These are phyloP conservation scores for Phaffia tasmanica DNA, from an alignment of 768 basidiomycete genomes.

Conservation along the genomic window DNA sequence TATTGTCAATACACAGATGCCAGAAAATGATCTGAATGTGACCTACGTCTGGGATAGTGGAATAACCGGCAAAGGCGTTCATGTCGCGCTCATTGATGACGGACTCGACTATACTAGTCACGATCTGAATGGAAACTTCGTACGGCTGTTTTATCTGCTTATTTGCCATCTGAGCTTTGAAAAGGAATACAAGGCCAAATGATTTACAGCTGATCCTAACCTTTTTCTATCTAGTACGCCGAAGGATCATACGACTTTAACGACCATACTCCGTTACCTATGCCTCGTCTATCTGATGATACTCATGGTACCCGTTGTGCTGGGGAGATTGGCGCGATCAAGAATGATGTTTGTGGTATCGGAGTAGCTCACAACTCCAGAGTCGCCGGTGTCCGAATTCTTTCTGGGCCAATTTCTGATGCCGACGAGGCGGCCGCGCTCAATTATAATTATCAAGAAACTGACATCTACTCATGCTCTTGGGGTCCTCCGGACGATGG, in stretches of 20 bases:
- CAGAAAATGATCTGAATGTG: constrained; percentile 72
- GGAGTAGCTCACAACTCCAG: constrained; percentile 87
- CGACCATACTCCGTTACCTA: constrained; percentile 75
- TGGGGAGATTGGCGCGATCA: constrained; percentile 85
- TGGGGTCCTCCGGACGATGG: constrained; percentile 99
- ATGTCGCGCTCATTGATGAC: constrained; percentile 85
- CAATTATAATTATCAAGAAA: constrained; percentile 86
- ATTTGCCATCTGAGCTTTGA: neutral
- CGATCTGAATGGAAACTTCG: constrained; percentile 85
- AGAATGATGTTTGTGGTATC: constrained; percentile 86
- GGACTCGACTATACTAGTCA: constrained; percentile 70
- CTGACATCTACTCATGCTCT: constrained; percentile 86
- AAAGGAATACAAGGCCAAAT: neutral
- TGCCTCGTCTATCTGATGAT: constrained; percentile 77
- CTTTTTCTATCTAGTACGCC: constrained; percentile 51
- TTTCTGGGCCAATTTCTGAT: constrained; percentile 89
- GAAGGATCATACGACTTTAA: constrained; percentile 92
- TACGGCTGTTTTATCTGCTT: constrained; percentile 43
- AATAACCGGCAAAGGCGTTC: constrained; percentile 72
- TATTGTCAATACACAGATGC: constrained; percentile 72
- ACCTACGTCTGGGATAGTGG: constrained; percentile 83
- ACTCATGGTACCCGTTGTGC: constrained; percentile 97
- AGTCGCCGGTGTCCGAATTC: constrained; percentile 86
- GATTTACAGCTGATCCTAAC: neutral
- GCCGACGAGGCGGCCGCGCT: constrained; percentile 89